Evolutionary conservation across 805 yeast species (phyloP).

Genomic region (Pichia eremophila): DNA sequence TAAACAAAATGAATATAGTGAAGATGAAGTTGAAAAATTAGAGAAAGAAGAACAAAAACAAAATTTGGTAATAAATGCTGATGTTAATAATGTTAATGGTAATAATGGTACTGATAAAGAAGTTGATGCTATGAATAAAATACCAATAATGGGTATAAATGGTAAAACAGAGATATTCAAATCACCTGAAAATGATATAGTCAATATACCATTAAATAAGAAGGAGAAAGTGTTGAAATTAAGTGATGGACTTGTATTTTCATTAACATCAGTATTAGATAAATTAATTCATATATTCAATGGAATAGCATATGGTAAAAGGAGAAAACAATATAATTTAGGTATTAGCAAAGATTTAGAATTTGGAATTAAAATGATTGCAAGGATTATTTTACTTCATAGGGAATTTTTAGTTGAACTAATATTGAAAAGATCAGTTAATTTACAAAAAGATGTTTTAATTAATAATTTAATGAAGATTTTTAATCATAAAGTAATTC

Average conservation of each 20-base stretch:
- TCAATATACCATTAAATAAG: not conserved
- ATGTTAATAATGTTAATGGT: too few relatives aligned
- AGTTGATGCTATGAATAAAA: too few relatives aligned
- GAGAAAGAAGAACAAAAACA: not conserved
- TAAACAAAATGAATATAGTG: constrained; percentile 12
- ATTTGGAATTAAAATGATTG: constrained; percentile 35
- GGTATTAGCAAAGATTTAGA: constrained; percentile 15
- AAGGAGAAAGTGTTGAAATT: constrained; percentile 1
- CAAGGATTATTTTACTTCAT: constrained; percentile 51
- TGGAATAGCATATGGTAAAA: constrained; percentile 16
- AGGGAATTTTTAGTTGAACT: constrained; percentile 38
- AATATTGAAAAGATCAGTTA: constrained; percentile 32
- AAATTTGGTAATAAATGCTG: not conserved
- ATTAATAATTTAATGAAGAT: constrained; percentile 38
- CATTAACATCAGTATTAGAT: constrained; percentile 32
- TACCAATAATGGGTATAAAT: not conserved
- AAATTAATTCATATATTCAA: constrained; percentile 27
- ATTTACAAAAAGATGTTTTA: constrained; percentile 35
- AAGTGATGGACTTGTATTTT: constrained; percentile 32
- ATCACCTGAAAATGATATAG: not conserved
- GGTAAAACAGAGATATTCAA: not conserved
- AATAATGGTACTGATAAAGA: not conserved
- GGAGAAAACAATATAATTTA: constrained; percentile 3
- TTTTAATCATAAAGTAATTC: constrained; percentile 35
- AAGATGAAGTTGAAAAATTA: not conserved